Percentiles rank a stretch among this genome's conserved stretches.
These are phyloP conservation scores for Sequoia sempervirens DNA, from an alignment of 75 land plant species.

Conservation along the genomic window DNA sequence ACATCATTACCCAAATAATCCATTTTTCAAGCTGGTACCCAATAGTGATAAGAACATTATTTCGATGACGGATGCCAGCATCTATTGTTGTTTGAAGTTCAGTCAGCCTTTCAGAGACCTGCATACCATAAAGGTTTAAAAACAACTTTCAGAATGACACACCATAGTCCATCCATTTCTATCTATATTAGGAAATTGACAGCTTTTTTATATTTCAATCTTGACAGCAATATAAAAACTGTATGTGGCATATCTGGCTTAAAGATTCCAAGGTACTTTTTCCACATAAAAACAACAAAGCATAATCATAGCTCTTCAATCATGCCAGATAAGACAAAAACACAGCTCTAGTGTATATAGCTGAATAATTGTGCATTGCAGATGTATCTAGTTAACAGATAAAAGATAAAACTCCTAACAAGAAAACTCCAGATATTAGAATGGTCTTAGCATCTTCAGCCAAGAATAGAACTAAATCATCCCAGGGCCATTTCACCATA, in stretches of 20 bases:
- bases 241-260: not conserved
- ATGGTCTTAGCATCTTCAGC: not conserved
- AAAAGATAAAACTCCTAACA: not conserved
- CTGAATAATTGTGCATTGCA: not conserved
- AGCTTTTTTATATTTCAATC: not conserved
- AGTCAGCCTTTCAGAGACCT: constrained; percentile 80
- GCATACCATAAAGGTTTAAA: constrained; percentile 1
- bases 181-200: not conserved
- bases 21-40: constrained; percentile 58
- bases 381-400: not conserved
- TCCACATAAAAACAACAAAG: constrained; percentile 1
- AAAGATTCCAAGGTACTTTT: not conserved
- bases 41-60: constrained; percentile 61
- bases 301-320: not conserved
- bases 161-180: not conserved
- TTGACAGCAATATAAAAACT: not conserved
- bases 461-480: not conserved
- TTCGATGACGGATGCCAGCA: constrained; percentile 87
- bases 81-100: constrained; percentile 86
- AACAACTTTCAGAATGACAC: not conserved
- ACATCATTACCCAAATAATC: constrained; percentile 59
- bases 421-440: not conserved
- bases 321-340: not conserved
- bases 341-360: not conserved
- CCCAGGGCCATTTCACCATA: not conserved